Conservation (phyloP, 257 asterid species). For the Nicotiana sylvestris region DNA sequence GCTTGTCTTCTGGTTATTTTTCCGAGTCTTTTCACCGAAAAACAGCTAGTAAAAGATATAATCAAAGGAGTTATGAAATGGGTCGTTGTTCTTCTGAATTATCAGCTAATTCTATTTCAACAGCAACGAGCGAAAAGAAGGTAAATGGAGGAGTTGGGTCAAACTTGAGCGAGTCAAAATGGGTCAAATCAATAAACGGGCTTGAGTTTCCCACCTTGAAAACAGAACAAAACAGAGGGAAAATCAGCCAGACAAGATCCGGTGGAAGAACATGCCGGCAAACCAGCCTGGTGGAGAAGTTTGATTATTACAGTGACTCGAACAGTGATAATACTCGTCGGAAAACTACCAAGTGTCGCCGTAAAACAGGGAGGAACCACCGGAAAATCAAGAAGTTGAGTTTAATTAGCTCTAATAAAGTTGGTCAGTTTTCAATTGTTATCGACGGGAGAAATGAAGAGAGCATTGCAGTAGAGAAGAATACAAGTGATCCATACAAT, state of each 20-base stretch:
- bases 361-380: no score
- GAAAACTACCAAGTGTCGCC: slow-evolving; percentile 8
- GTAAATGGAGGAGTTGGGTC: not conserved
- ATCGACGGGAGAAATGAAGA: slow-evolving; percentile 28
- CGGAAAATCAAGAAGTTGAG: slow-evolving; percentile 10
- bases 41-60: slow-evolving; percentile 14
- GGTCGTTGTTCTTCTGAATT: slow-evolving; percentile 27
- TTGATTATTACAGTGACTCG: slow-evolving; percentile 18
- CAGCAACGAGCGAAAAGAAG: not conserved
- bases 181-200: not conserved
- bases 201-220: not conserved
- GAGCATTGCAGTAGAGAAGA: slow-evolving; percentile 61
- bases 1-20: slow-evolving; percentile 48
- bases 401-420: not conserved
- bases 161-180: not conserved
- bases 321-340: not conserved
- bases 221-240: not conserved
- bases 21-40: slow-evolving; percentile 49
- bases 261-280: not conserved
- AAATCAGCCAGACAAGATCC: not conserved
- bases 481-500: slow-evolving; percentile 49
- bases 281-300: not conserved
- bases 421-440: not conserved
- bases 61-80: slow-evolving; percentile 22
- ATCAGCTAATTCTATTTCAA: slow-evolving; percentile 12